Conservation (phyloP, 2,329 filamentous ascomycete species). For the Fusarium sp. region DNA sequence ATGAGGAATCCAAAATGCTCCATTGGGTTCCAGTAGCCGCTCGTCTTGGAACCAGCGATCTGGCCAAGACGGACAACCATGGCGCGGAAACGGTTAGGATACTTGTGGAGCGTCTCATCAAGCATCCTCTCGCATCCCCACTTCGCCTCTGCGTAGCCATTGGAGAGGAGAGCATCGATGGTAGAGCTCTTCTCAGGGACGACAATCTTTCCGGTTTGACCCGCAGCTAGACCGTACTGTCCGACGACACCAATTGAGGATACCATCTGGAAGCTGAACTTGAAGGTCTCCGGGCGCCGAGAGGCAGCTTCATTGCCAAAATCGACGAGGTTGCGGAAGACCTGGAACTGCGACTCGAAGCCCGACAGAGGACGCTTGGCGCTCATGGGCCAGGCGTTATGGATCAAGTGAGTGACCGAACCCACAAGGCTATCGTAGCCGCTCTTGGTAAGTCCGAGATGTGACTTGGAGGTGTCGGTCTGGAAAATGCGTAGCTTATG, state of each 20-base stretch:
- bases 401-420: slow-evolving; percentile 22
- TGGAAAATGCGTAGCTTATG: slow-evolving; percentile 19
- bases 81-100: slow-evolving; percentile 28
- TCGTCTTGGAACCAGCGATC: slow-evolving; percentile 38
- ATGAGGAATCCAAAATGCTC: slow-evolving; percentile 39
- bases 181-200: slow-evolving; percentile 25
- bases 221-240: slow-evolving; percentile 17
- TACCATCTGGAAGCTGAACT: slow-evolving; percentile 34
- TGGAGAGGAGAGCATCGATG: slow-evolving; percentile 19
- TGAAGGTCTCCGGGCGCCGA: neutral
- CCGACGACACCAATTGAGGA: slow-evolving; percentile 24
- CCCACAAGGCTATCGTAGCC: neutral
- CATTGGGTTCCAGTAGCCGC: slow-evolving; percentile 40
- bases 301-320: slow-evolving; percentile 7
- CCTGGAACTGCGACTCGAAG: slow-evolving; percentile 36
- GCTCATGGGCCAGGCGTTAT: slow-evolving; percentile 41
- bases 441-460: neutral
- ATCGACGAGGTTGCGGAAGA: slow-evolving; percentile 32
- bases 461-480: slow-evolving; percentile 11
- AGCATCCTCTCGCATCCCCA: slow-evolving; percentile 40
- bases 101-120: slow-evolving; percentile 34
- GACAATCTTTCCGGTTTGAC: slow-evolving; percentile 20
- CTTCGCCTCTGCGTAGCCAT: slow-evolving; percentile 37
- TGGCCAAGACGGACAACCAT: slow-evolving; percentile 38
- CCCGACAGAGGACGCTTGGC: slow-evolving; percentile 30